Conservation (phyloP, 768 basidiomycete genomes). For the Russula foetens region DNA sequence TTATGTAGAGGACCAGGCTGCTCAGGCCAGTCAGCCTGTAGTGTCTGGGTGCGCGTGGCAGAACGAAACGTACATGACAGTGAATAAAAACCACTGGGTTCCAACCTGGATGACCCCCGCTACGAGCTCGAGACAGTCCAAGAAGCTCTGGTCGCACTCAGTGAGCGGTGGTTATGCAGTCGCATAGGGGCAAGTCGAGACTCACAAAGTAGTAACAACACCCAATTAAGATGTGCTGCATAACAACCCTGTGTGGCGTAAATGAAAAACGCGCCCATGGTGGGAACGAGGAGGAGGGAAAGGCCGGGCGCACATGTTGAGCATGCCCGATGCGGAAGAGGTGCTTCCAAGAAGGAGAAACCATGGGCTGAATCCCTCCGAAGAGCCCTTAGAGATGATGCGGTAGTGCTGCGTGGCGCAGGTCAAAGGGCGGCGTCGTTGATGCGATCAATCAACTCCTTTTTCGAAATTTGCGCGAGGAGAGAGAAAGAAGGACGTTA, state of each 20-base stretch:
- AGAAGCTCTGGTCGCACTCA: constrained; percentile 40
- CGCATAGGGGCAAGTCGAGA: constrained; percentile 7
- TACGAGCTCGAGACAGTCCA: constrained; percentile 68
- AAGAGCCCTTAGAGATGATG: constrained; percentile 70
- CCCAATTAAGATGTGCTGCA: constrained; percentile 75
- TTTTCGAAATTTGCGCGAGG: too few relatives aligned
- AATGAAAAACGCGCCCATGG: constrained; percentile 4
- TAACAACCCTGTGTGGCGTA: constrained; percentile 48
- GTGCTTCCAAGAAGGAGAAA: constrained; percentile 86
- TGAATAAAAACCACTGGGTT: constrained; percentile 80
- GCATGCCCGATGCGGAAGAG: constrained; percentile 70
- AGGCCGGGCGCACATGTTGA: constrained; percentile 59
- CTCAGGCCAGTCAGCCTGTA: not conserved
- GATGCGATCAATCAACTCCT: not conserved
- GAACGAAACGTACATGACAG: constrained; percentile 61
- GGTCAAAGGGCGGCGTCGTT: not conserved
- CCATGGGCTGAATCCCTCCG: constrained; percentile 87
- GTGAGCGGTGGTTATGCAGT: not conserved
- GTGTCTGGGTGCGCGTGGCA: not conserved
- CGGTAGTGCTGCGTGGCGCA: constrained; percentile 51
- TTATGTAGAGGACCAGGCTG: constrained; percentile 84
- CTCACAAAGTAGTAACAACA: constrained; percentile 77
- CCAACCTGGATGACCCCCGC: constrained; percentile 79
- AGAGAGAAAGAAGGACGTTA: not conserved
- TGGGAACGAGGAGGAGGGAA: not conserved